Base-by-base conservation (phyloP, 2,329 filamentous ascomycete genomes). In the Paramyrothecium roridum region DNA sequence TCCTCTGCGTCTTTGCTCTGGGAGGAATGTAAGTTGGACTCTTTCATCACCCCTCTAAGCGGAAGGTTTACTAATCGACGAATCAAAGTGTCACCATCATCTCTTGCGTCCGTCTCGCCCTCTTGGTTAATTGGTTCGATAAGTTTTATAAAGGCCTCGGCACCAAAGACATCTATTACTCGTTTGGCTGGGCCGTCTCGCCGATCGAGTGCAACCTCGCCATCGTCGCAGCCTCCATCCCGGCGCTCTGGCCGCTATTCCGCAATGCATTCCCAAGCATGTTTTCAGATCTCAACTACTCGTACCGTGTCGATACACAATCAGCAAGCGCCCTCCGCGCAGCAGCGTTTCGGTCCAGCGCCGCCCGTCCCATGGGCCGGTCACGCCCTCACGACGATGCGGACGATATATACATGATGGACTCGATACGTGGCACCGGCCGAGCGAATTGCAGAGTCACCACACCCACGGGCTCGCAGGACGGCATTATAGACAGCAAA, bases 231-330 rank as follows among this genome's bases (percentile, higher is more conserved):
- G 72, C 71, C 47, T 74, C 67, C 1, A 68, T 67, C 1, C 73
- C 73, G 20, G 67, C 71, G 0, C 63, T 75, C n/a, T 71, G 70
- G 63, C 72, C 72, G 4, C 65, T 74, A n/a, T 62, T 71, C 51
- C 63, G 65, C 16, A 58, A 63, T 40, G 62, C 60, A 59, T 57
- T 68, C 50, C 67, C 67, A 21, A 52, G 52, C 20, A 50, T 65
- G 56, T 67, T 64, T 54, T 59, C 61, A 6, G 56, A 57, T 30
- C 54, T 61, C 48, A 58, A 58, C 57, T 58, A 23, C 19, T 65
- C 65, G n/a, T 57, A 59, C 54, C 55, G 40, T 8, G 51, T 34
- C 54, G 51, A 54, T 48, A 23, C 52, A 10, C 46, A 40, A 16
- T 46, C 53, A 3, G 30, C 17, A 13, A 50, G 43, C 47, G 43